Base-by-base conservation (phyloP, 129 eudicot species). In the Cynara cardunculus region DNA sequence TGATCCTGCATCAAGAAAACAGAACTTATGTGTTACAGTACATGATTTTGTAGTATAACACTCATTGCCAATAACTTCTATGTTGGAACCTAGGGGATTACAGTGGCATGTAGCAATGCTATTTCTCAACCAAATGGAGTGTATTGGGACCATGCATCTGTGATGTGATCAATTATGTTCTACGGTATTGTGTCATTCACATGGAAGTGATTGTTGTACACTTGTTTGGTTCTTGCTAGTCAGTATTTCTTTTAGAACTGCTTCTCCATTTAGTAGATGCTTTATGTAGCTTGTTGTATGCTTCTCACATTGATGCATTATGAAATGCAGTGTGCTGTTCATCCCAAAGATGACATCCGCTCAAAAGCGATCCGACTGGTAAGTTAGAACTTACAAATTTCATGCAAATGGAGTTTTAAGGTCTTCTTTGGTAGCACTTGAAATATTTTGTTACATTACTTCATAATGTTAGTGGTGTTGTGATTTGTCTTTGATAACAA, bases 361-460 rank as follows among this genome's bases (percentile, higher is more conserved):
- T 84, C 90, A 34, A 96, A 93, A 87, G 97, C 99, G 72, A 96
- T 96, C 46, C 91, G 97, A 49, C 84, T 96, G 97, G 98, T 94
- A 89, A 68, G 87, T 74, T 71, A 14, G 30, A 69, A 74, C 77
- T 56, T 37, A 22, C 25, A 62, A 19, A 18, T 61, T 24, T 71
- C 69, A 37, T 89, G 56, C 66, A 21, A 39, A 74, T 59, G 69
- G 41, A 34, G 19, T 81, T 67, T 70, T 53, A 31, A 78, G 77
- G 56, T 84, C 76, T 78, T 10, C 9, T 69, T 75, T 71, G 83
- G 56, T 14, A 27, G 19, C 72, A 18, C 5, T 25, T 72, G n/a
- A 8, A n/a, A 19, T 46, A 7, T 61, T 62, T 37, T 4, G 25
- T 14, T 24, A 68, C 11, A 5, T 22, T 7, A 1, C 61, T 14